Evolutionary conservation across 805 yeast species (phyloP), one percentile per base, ranked within the genome.

Genomic region (Zygoascus ofunaensis): DNA sequence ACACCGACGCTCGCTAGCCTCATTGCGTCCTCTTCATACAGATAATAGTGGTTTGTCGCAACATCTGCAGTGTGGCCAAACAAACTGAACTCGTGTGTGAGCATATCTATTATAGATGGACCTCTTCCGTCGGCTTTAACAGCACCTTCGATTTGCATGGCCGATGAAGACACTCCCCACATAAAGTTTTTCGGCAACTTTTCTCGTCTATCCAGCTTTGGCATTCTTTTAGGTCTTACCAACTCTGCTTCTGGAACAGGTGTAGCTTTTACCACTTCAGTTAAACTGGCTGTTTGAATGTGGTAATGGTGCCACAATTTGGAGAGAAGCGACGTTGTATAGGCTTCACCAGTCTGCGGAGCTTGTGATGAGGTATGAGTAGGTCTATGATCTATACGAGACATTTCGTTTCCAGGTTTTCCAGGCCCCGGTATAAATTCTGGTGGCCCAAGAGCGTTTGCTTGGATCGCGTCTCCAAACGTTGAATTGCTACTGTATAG

Each of bases 81-180:
- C 4, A 58, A 55, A 21, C 39, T 37, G 5, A 37, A 22, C 22
- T 30, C 47, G 37, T 50, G 56, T 2, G 51, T 43, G 22, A 45
- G 40, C 4, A 24, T 34, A 42, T 63, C 68, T 50, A 53, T 49
- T 24, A 60, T 44, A 15, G 62, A 47, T 12, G 65, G 66, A 5
- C 60, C 49, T 39, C 60, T 52, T 7, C 66, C 66, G 44, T 63
- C 63, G 22, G 56, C 63, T 19, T 58, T 58, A 17, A 55, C 53
- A 5, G 68, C 65, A 33, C 66, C 66, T 49, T 63, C 68, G 37
- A 59, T 55, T 49, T 63, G 68, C 17, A 60, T 54, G 5, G 65
- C 62, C 14, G 66, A 56, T 5, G 62, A 60, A 3, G 65, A 61
- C 44, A 56, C 57, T 4, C 66, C 66, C 47, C 53, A 49, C 5